Base-by-base conservation (phyloP, 2,329 filamentous ascomycete species). In the Tolypocladium tropicale region DNA sequence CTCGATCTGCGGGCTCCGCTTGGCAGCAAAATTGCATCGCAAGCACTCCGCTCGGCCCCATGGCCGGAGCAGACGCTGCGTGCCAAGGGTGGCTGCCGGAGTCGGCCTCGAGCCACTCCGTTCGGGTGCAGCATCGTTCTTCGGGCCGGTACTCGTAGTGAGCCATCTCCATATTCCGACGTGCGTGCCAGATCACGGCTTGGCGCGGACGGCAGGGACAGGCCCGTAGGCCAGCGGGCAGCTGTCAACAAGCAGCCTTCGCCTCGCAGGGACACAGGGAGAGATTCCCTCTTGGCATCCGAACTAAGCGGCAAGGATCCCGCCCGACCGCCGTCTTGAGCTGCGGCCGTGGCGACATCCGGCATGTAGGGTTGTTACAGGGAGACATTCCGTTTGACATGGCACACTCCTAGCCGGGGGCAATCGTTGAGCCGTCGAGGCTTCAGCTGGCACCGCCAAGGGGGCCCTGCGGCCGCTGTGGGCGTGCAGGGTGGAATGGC, bases 281-380 rank as follows among this genome's bases (percentile, higher is more conserved):
- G 18, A 49, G 46, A 32, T 16, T n/a, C 16, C 23, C 11, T n/a
- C 64, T 67, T 65, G 63, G 65, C 65, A 63, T 66, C 64, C 56
- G 60, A 67, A 66, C 62, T 61, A 25, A 28, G 21, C 33, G n/a
- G 37, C 49, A 30, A n/a, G 49, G 23, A 21, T 30, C 25, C 21
- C 34, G 23, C 21, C 23, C 51, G 18, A 30, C 43, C 25, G 46
- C 32, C 52, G 21, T 28, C n/a, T 16, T 33, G 34, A 33, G 21
- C 34, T 36, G 46, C 55, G 36, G 52, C 52, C 14, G 36, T 41
- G 36, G 55, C 46, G 30, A 32, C 52, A 52, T 54, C 55, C 55
- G 55, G 52, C 33, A 6, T 32, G 51, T 41, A 41, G 43, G 51
- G 30, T 41, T 25, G 46, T 37, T 21, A 48, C 34, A 43, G 56